Percentiles rank a stretch among this genome's conserved stretches.
These are phyloP conservation scores for Viscum album DNA, from an alignment of 177 flowering plant genomes.

Conservation along the genomic window DNA sequence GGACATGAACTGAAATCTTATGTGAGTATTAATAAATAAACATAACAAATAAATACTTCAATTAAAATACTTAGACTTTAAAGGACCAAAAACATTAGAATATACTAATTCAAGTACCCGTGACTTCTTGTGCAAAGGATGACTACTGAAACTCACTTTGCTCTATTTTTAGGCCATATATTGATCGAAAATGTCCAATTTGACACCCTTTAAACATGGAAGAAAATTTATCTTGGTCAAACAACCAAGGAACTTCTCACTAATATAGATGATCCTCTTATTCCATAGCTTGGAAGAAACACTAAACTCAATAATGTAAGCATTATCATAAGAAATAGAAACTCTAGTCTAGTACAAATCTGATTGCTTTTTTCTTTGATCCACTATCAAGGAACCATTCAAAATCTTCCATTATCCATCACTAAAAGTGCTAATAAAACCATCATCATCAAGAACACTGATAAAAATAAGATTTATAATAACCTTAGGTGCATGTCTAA, in stretches of 20 bases:
- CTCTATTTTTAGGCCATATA: slow-evolving; percentile 12
- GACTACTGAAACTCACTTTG: slow-evolving; percentile 9
- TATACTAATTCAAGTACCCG: slow-evolving; percentile 10
- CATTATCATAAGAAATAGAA: neutral
- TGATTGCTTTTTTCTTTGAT: neutral
- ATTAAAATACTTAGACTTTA: neutral
- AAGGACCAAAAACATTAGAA: slow-evolving; percentile 8
- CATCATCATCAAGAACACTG: slow-evolving; percentile 13
- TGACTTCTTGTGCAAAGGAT: neutral
- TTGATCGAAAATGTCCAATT: slow-evolving; percentile 2
- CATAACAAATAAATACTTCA: slow-evolving; percentile 7
- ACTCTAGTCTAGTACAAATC: slow-evolving; percentile 4
- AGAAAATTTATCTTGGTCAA: slow-evolving; percentile 9
- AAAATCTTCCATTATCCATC: slow-evolving; percentile 9
- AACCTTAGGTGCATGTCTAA: slow-evolving; percentile 15
- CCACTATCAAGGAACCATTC: slow-evolving; percentile 1
- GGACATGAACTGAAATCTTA: slow-evolving; percentile 9
- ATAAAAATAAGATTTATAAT: slow-evolving; percentile 13
- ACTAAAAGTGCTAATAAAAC: neutral
- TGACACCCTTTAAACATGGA: neutral
- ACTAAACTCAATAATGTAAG: slow-evolving; percentile 1
- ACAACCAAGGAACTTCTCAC: slow-evolving; percentile 13
- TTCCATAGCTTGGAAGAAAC: slow-evolving; percentile 13
- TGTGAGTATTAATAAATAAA: slow-evolving; percentile 18
- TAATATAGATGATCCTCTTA: slow-evolving; percentile 19